Conservation (phyloP, 2,329 filamentous ascomycete genomes). For the Aspergillus phoenicis region DNA sequence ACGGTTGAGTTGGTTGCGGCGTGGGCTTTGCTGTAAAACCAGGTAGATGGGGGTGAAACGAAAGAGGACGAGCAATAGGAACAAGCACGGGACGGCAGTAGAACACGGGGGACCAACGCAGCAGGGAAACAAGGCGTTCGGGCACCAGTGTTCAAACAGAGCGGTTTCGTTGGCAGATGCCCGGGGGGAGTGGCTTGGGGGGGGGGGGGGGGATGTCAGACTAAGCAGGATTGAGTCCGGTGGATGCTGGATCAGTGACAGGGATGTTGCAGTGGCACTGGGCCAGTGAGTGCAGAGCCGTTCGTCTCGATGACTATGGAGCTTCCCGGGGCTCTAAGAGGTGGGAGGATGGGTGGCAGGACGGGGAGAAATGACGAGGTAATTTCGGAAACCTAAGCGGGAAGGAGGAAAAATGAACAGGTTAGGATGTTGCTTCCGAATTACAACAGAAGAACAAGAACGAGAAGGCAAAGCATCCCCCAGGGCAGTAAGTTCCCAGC, state of each 20-base stretch:
- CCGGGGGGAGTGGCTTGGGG: constrained; percentile 33
- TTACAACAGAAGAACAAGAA: background rate
- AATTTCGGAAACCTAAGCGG: constrained; percentile 8
- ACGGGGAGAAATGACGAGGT: constrained; percentile 12
- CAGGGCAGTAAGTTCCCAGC: background rate
- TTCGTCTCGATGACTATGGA: constrained; percentile 18
- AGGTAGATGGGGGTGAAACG: constrained; percentile 13
- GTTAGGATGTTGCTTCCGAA: constrained; percentile 15
- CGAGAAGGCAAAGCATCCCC: background rate
- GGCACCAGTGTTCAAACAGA: constrained; percentile 36
- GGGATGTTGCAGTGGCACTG: constrained; percentile 37
- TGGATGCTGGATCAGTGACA: constrained; percentile 36
- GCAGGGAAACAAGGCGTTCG: constrained; percentile 38
- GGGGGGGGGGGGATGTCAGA: constrained; percentile 16
- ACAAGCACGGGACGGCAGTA: constrained; percentile 9
- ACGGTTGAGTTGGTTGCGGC: constrained; percentile 22
- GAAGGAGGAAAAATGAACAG: constrained; percentile 9
- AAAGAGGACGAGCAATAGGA: constrained; percentile 12
- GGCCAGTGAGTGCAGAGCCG: constrained; percentile 25
- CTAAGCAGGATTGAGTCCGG: constrained; percentile 23
- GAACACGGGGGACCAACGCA: constrained; percentile 28
- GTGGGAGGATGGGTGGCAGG: constrained; percentile 12
- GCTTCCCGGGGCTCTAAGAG: constrained; percentile 15
- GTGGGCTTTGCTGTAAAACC: constrained; percentile 9
- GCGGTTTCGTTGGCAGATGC: constrained; percentile 33